A percentile compares a stretch with the other conserved stretches of the same genome.
Evolutionary conservation across 2,329 filamentous ascomycete species (phyloP).

Genomic region (Ophiostoma pallidulum): DNA sequence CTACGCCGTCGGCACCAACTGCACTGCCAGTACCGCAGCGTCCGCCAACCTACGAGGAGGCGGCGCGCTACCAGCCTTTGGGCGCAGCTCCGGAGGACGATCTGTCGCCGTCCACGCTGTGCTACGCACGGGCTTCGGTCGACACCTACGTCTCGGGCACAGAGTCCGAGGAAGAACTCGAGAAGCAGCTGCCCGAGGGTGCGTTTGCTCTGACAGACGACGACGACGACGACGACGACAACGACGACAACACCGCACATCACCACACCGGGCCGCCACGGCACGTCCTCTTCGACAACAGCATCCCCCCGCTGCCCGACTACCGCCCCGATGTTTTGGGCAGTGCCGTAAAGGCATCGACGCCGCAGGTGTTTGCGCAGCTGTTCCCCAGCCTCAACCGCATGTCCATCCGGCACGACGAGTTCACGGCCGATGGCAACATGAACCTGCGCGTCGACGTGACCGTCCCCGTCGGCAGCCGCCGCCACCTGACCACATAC

Average conservation of each 20-base stretch:
- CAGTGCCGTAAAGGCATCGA: slow-evolving; percentile 62
- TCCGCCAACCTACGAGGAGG: background rate
- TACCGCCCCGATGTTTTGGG: slow-evolving; percentile 55
- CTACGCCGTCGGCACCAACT: slow-evolving; percentile 13
- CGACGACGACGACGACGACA: slow-evolving; percentile 3
- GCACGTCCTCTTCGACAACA: slow-evolving; percentile 16
- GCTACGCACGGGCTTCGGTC: slow-evolving; percentile 50
- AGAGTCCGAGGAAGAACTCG: slow-evolving; percentile 50
- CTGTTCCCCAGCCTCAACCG: slow-evolving; percentile 80
- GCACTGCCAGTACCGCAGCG: background rate
- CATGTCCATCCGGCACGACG: slow-evolving; percentile 78
- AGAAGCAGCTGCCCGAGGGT: slow-evolving; percentile 17
- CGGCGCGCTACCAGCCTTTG: slow-evolving; percentile 2
- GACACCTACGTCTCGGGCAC: slow-evolving; percentile 74
- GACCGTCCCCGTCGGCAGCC: slow-evolving; percentile 45
- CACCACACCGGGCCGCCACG: slow-evolving; percentile 20
- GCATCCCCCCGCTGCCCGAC: slow-evolving; percentile 45
- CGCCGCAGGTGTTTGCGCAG: slow-evolving; percentile 69
- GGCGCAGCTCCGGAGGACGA: slow-evolving; percentile 22
- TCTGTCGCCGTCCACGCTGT: slow-evolving; percentile 31
- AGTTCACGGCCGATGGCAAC: slow-evolving; percentile 82
- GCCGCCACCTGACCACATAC: slow-evolving; percentile 53
- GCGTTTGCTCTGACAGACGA: slow-evolving; percentile 1
- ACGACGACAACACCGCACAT: background rate
- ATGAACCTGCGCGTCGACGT: slow-evolving; percentile 93